Conservation (phyloP, 2,329 filamentous ascomycete species). For the Lecanicillium sp. region DNA sequence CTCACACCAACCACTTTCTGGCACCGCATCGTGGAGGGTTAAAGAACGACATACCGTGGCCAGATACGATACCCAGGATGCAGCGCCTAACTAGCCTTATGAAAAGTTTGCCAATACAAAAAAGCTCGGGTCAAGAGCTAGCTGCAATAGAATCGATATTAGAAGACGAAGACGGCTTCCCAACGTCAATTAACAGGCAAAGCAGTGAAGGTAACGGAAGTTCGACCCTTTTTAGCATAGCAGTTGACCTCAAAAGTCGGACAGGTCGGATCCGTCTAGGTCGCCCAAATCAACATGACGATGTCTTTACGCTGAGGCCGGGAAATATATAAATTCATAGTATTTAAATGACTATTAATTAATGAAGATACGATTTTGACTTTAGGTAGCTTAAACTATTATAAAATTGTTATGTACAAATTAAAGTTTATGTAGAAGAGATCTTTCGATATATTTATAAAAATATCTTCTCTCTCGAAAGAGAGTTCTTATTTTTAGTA, state of each 20-base stretch:
- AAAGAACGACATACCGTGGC: background rate
- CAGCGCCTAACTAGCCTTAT: background rate
- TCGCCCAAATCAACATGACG: background rate
- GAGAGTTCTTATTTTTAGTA: too few relatives aligned
- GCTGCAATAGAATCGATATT: background rate
- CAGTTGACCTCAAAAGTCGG: background rate
- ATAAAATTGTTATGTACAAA: too few relatives aligned
- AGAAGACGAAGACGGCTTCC: slow-evolving; percentile 1
- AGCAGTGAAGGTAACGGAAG: background rate
- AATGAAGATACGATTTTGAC: too few relatives aligned
- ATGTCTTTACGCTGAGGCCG: background rate
- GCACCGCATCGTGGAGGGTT: background rate
- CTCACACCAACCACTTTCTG: background rate
- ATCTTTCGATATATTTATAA: too few relatives aligned
- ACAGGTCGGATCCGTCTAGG: background rate
- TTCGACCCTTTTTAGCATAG: background rate
- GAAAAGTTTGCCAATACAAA: background rate
- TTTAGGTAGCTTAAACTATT: too few relatives aligned
- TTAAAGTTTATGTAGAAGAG: too few relatives aligned
- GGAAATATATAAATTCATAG: too few relatives aligned
- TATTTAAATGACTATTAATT: too few relatives aligned
- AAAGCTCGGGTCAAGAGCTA: background rate
- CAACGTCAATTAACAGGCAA: slow-evolving; percentile 2
- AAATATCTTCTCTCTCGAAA: too few relatives aligned
- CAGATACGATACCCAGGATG: background rate